Evolutionary conservation across 2,329 filamentous ascomycete species (phyloP).

Genomic region (Rutstroemia sp.): DNA sequence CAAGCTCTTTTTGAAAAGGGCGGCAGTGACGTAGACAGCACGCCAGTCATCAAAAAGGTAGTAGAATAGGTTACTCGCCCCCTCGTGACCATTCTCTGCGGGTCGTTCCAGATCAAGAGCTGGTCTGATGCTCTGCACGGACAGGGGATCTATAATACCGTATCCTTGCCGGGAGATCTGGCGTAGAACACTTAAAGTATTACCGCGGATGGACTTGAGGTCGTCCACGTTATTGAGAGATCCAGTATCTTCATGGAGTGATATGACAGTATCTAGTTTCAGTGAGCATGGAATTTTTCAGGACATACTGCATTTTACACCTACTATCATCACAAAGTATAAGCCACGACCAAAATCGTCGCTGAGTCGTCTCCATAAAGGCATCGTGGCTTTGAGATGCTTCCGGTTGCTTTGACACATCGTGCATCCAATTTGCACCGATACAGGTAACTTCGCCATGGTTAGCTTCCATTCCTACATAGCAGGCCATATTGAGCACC

Average conservation of each 20-base stretch:
- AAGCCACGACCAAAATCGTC: conserved; percentile 64
- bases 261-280: conserved; percentile 54
- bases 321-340: conserved; percentile 57
- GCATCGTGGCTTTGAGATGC: conserved; percentile 26
- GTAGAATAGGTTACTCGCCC: conserved; percentile 55
- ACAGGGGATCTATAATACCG: conserved; percentile 23
- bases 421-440: conserved; percentile 60
- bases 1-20: conserved; percentile 38
- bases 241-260: conserved; percentile 54
- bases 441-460: conserved; percentile 53
- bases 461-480: neutral
- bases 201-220: conserved; percentile 38
- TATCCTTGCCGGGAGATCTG: conserved; percentile 50
- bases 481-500: conserved; percentile 17
- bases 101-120: conserved; percentile 22
- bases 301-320: conserved; percentile 12
- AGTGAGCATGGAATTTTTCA: neutral
- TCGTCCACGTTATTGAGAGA: conserved; percentile 24
- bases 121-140: conserved; percentile 26
- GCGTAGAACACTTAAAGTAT: conserved; percentile 52
- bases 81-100: conserved; percentile 35
- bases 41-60: conserved; percentile 62
- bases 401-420: conserved; percentile 22
- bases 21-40: conserved; percentile 49
- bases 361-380: conserved; percentile 30